Conservation (phyloP, 495 filamentous ascomycete species). For the Sordaria brevicollis region DNA sequence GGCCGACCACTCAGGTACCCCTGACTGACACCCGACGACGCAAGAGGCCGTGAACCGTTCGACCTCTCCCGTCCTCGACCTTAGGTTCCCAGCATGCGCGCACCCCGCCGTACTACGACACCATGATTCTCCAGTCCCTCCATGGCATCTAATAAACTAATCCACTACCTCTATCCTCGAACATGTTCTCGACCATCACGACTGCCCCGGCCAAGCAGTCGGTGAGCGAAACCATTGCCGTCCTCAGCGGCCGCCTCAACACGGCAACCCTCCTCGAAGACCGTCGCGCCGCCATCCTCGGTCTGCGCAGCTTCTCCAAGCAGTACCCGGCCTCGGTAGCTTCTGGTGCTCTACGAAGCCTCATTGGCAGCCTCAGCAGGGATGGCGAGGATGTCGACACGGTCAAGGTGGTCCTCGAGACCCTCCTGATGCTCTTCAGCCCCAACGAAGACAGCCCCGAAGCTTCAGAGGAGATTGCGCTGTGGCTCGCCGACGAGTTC, state of each 20-base stretch:
- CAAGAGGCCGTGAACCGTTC: neutral
- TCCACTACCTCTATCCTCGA: conserved; percentile 16
- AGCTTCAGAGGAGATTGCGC: conserved; percentile 90
- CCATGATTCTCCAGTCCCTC: neutral
- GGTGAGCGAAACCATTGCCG: conserved; percentile 84
- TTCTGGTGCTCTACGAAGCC: conserved; percentile 72
- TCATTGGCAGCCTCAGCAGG: conserved; percentile 75
- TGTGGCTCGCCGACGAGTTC: conserved; percentile 97
- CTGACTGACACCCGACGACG: neutral
- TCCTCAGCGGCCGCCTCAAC: conserved; percentile 73
- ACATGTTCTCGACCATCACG: conserved; percentile 76
- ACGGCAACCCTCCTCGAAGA: conserved; percentile 89
- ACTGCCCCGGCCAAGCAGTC: conserved; percentile 92
- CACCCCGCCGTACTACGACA: neutral
- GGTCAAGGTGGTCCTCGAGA: conserved; percentile 87
- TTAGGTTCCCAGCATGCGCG: neutral
- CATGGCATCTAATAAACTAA: conserved; percentile 12
- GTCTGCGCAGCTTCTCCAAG: conserved; percentile 89
- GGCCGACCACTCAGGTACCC: neutral
- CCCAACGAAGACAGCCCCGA: conserved; percentile 58
- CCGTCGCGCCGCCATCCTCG: conserved; percentile 82
- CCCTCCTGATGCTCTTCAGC: conserved; percentile 81
- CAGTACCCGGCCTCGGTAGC: conserved; percentile 94
- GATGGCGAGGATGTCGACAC: conserved; percentile 96
- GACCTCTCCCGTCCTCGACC: neutral